Evolutionary conservation across 495 filamentous ascomycete genomes (phyloP).

Genomic region (Durotheca rogersii): DNA sequence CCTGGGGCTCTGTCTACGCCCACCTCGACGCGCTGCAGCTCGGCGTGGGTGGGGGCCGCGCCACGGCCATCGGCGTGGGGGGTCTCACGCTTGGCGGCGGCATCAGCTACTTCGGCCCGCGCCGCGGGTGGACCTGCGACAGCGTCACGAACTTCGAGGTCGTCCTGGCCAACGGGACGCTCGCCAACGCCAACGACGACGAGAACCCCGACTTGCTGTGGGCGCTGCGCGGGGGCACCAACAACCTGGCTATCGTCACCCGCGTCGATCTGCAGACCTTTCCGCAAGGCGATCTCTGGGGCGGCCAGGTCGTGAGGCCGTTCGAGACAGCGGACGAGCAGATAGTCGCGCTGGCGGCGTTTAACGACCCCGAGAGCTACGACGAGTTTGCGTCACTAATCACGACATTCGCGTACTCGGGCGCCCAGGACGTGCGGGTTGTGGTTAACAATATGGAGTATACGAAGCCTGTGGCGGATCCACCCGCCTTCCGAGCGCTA

Average conservation of each 20-base stretch:
- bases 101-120: not conserved
- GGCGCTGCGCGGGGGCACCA: slow-evolving; percentile 56
- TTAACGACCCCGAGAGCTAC: slow-evolving; percentile 18
- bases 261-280: not conserved
- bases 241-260: slow-evolving; percentile 63
- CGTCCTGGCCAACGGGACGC: slow-evolving; percentile 38
- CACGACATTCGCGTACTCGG: not conserved
- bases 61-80: not conserved
- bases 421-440: not conserved
- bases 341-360: slow-evolving; percentile 12
- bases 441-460: slow-evolving; percentile 12
- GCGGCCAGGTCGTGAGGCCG: not conserved
- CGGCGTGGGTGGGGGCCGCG: slow-evolving; percentile 44
- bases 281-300: slow-evolving; percentile 6
- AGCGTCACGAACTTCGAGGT: slow-evolving; percentile 52
- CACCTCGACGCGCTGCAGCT: slow-evolving; percentile 41
- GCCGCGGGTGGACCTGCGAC: slow-evolving; percentile 48
- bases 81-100: not conserved
- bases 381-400: slow-evolving; percentile 16
- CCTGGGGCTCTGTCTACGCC: slow-evolving; percentile 48
- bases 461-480: slow-evolving; percentile 11
- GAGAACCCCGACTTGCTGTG: slow-evolving; percentile 46
- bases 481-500: not conserved
- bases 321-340: slow-evolving; percentile 13
- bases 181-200: slow-evolving; percentile 37